Evolutionary conservation across 1,284 basidiomycete genomes (phyloP).

Genomic region (Cutaneotrichosporon sp.): DNA sequence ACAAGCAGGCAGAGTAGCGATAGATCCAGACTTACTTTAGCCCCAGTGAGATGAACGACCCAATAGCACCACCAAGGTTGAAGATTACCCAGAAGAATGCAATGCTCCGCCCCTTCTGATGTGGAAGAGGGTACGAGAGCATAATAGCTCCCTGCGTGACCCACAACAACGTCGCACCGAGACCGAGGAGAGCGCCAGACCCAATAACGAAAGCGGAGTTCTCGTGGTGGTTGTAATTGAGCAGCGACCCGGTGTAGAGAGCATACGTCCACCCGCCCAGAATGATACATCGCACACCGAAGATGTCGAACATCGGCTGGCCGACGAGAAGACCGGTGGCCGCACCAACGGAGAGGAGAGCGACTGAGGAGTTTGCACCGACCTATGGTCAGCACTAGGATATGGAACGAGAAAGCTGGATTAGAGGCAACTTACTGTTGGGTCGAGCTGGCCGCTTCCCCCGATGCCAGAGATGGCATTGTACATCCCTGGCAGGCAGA

Average conservation of each 20-base stretch:
- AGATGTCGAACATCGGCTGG: slow-evolving; percentile 21
- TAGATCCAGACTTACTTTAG: slow-evolving; percentile 18
- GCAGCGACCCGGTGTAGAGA: slow-evolving; percentile 20
- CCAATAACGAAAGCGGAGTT: slow-evolving; percentile 64
- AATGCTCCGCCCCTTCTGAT: slow-evolving; percentile 67
- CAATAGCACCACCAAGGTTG: slow-evolving; percentile 66
- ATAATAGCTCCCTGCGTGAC: slow-evolving; percentile 77
- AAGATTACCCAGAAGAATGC: slow-evolving; percentile 72
- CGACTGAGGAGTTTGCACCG: slow-evolving; percentile 21
- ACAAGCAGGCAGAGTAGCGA: slow-evolving; percentile 31
- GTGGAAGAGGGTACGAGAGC: slow-evolving; percentile 69
- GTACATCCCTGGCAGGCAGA: slow-evolving; percentile 22
- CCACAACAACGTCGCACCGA: slow-evolving; percentile 82
- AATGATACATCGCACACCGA: slow-evolving; percentile 18
- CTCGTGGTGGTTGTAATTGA: slow-evolving; percentile 56
- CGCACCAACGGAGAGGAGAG: slow-evolving; percentile 19
- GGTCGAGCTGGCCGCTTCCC: slow-evolving; percentile 21
- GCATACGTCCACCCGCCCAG: slow-evolving; percentile 24
- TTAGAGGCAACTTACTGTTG: slow-evolving; percentile 8
- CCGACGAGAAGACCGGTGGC: slow-evolving; percentile 20
- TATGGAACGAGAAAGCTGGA: too few species aligned
- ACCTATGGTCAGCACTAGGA: background rate
- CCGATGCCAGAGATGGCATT: slow-evolving; percentile 23
- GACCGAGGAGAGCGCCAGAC: slow-evolving; percentile 71
- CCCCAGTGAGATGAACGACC: slow-evolving; percentile 61